Base-by-base conservation (phyloP, 139 green algal genomes). In the Gonium pectorale region DNA sequence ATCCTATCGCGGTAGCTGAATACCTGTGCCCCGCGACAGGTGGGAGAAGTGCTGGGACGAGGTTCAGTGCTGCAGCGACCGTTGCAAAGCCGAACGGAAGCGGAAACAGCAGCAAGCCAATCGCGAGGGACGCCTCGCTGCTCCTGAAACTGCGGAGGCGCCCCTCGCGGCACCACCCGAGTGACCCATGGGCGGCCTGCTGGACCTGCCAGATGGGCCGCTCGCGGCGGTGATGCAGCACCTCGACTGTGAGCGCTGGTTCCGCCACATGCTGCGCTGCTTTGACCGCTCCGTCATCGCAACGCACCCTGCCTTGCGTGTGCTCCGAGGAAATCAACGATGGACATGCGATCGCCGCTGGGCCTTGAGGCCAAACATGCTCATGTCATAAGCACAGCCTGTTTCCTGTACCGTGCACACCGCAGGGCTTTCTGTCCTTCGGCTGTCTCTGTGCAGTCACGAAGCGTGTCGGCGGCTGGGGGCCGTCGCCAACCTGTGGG, bases 11-110 rank as follows among this genome's bases (percentile, higher is more conserved):
- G 3, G 37, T 3, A 35, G 26, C 29, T 9, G 59, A 66, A 27
- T 7, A 3, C 21, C 9, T 8, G 2, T 9, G 2, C 19, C 3
- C 27, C 13, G 15, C 33, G 8, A 27, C 66, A 73, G 66, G 22
- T 75, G 67, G 67, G 67, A 75, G 22, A 60, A 75, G 8, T 75
- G 67, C 41, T 75, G 67, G 67, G 67, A 60, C 9, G 67, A 75
- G 38, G 67, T 75, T 19, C 67, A 60, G 40, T 60, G 41, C 67
- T 75, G 67, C 67, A 60, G 41, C 24, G 67, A 75, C 67, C 41
- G 67, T 1, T 75, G 67, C 38, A 75, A 75, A n/a, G 59, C 56
- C 29, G 67, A 56, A 31, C 67, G 67, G 22, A 75, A 75, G 41
- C 40, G 41, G 24, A 37, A 37, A 5, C 67, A 40, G 67, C 67